Percentiles rank a stretch among this genome's conserved stretches.
phyloP scores from a whole-genome alignment of 768 basidiomycete genomes.

The Hemileccinum rubropunctum region DNA sequence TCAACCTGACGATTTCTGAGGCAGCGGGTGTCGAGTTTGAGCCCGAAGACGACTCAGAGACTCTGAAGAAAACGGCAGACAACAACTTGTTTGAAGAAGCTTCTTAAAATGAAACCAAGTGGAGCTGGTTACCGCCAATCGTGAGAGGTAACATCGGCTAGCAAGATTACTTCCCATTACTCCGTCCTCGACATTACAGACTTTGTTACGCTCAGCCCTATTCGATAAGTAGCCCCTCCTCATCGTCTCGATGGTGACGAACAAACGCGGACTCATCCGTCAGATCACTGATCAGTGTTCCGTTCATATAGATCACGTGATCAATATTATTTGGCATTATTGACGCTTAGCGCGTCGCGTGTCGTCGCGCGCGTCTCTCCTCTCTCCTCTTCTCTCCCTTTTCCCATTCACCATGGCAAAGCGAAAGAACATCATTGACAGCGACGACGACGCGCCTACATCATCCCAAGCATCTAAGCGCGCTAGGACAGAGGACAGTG shows the following conservation, averaged over 20 bases:
- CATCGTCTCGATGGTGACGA: not conserved
- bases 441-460: conserved; percentile 38
- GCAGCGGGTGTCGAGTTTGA: conserved; percentile 16
- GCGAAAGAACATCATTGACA: conserved; percentile 43
- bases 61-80: conserved; percentile 1
- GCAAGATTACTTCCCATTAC: not conserved
- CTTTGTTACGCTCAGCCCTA: not conserved
- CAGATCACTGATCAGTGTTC: too few relatives aligned
- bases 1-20: conserved; percentile 16
- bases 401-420: conserved; percentile 46
- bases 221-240: not conserved
- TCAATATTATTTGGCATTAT: conserved; percentile 22
- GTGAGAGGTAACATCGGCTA: conserved; percentile 21
- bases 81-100: not conserved
- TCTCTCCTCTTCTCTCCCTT: not conserved
- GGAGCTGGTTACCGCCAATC: conserved; percentile 19
- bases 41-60: conserved; percentile 10
- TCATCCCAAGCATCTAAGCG: conserved; percentile 42
- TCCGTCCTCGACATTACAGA: not conserved
- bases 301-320: conserved; percentile 5
- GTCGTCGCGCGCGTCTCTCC: conserved; percentile 29
- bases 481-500: conserved; percentile 40
- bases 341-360: conserved; percentile 29
- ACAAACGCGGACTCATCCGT: too few relatives aligned
- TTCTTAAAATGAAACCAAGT: not conserved